These are phyloP conservation scores for Tulasnella sp. DNA, from an alignment of 768 basidiomycete species.

Conservation along the genomic window DNA sequence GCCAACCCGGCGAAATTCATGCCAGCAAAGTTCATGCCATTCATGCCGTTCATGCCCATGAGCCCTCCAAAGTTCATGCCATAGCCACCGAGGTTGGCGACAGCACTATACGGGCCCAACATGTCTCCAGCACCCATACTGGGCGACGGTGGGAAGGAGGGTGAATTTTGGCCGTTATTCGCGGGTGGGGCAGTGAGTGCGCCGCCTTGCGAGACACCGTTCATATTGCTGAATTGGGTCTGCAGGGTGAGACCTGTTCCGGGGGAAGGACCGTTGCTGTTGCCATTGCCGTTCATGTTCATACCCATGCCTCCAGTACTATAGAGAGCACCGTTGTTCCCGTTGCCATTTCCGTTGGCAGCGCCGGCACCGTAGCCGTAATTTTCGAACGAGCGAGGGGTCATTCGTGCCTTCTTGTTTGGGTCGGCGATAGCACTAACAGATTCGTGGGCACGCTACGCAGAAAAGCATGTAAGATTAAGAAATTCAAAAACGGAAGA, in stretches of 20 bases:
- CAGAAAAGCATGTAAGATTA: conserved; percentile 1
- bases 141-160: conserved; percentile 28
- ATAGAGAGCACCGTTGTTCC: conserved; percentile 10
- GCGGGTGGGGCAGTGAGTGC: conserved; percentile 1
- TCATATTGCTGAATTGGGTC: conserved; percentile 4
- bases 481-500: conserved; percentile 7
- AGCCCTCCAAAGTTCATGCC: conserved; percentile 59
- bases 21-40: conserved; percentile 13
- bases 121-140: conserved; percentile 9
- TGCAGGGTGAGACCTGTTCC: conserved; percentile 2
- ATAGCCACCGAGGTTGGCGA: conserved; percentile 23
- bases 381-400: conserved; percentile 63
- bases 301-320: conserved; percentile 5
- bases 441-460: conserved; percentile 71
- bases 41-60: conserved; percentile 23
- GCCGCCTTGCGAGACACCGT: background rate
- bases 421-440: conserved; percentile 59
- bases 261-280: background rate
- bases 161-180: background rate
- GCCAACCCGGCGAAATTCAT: conserved; percentile 8
- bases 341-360: conserved; percentile 29
- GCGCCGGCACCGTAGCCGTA: conserved; percentile 78
- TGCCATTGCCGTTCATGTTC: conserved; percentile 1
- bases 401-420: conserved; percentile 67
- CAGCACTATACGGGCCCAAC: conserved; percentile 25